Evolutionary conservation across 1,284 basidiomycete genomes (phyloP), one percentile per base, ranked within the genome.

Genomic region (Mycena citricolor): DNA sequence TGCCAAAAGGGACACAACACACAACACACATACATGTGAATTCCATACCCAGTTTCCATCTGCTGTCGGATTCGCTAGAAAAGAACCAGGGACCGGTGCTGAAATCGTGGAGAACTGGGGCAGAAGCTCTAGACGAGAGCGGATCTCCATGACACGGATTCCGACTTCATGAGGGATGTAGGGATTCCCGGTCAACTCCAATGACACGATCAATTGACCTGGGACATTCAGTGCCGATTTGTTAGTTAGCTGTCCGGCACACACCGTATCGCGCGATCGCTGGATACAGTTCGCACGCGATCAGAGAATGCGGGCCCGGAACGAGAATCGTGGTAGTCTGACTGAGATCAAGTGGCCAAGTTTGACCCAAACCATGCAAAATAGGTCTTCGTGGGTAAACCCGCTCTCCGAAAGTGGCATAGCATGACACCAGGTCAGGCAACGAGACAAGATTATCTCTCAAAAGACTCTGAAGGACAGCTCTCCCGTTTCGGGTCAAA

Each of bases 181-280:
- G 1, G 41, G 36, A 30, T 48, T 48, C 20, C n/a, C 40, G 1
- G 40, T 43, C 21, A 8, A 20, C 32, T 49, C 47, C n/a, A 49
- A 32, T 19, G 32, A 20, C 12, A 44, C 41, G 16, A 49, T 8
- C 5, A 34, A 26, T 4, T 32, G 11, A 21, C 45, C 45, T 47
- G 25, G 8, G 14, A 23, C 5, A 22, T 8, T 17, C 20, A 13
- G 20, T 29, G 14, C 13, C 21, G 16, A 4, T 6, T 22, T 16
- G 19, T 10, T 25, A 37, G 16, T 23, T 8, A 20, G 32, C 3
- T 16, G 3, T 24, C 19, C 12, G 17, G 3, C 13, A 31, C 45
- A 7, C 29, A 39, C 47, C 47, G 23, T 31, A 40, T 11, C 5
- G 12, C 7, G 47, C 47, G 19, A 49, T 31, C 1, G 47, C 26